A percentile compares a stretch with the other conserved stretches of the same genome.
Conservation (phyloP, 2,329 filamentous ascomycete species). For the Thielaviopsis populi region DNA sequence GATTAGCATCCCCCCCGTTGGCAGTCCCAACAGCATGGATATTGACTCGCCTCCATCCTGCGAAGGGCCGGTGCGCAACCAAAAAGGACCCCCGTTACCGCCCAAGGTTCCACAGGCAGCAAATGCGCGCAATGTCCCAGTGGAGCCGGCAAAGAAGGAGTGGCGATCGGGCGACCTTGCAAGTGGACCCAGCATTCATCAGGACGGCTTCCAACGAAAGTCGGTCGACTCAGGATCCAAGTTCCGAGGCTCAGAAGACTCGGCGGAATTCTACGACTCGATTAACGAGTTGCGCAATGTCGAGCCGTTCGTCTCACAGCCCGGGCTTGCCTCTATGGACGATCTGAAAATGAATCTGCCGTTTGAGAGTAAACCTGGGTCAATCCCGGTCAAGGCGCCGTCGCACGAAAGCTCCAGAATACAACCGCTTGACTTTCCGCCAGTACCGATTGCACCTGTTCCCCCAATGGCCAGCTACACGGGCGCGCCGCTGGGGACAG, state of each 20-base stretch:
- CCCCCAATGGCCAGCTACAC: slow-evolving; percentile 19
- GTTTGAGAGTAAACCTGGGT: slow-evolving; percentile 38
- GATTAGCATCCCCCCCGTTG: slow-evolving; percentile 19
- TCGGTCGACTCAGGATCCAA: slow-evolving; percentile 20
- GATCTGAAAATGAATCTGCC: slow-evolving; percentile 43
- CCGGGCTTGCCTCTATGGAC: slow-evolving; percentile 38
- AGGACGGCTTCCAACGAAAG: slow-evolving; percentile 3
- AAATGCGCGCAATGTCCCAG: slow-evolving; percentile 37
- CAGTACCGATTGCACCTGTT: slow-evolving; percentile 36
- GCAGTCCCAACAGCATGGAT: slow-evolving; percentile 48
- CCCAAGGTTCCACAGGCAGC: slow-evolving; percentile 15
- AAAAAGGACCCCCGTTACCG: slow-evolving; percentile 17
- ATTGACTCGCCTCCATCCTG: slow-evolving; percentile 38
- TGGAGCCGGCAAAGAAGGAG: slow-evolving; percentile 44
- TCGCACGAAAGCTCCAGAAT: slow-evolving; percentile 24
- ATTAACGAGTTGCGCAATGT: slow-evolving; percentile 42
- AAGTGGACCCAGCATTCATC: not conserved
- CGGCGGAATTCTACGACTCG: slow-evolving; percentile 38
- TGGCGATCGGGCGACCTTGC: slow-evolving; percentile 39
- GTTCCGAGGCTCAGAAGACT: slow-evolving; percentile 38
- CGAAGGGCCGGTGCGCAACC: slow-evolving; percentile 20
- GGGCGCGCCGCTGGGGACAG: not conserved
- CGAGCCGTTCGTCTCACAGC: slow-evolving; percentile 36
- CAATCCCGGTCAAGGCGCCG: slow-evolving; percentile 23
- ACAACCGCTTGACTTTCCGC: slow-evolving; percentile 31